phyloP scores from a whole-genome alignment of 495 filamentous ascomycete species.

The Aspergillus ellipticus region DNA sequence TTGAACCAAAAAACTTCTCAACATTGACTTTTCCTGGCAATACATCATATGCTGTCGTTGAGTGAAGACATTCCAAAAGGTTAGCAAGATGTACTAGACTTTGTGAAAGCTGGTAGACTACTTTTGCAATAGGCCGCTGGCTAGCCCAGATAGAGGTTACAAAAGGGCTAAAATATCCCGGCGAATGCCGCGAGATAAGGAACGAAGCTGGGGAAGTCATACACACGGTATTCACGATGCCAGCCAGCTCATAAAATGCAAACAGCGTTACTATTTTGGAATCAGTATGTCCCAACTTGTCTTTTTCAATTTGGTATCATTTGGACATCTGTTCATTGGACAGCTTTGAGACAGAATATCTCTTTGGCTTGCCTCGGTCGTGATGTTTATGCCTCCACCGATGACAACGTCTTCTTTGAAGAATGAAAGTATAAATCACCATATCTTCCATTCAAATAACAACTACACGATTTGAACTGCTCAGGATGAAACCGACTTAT shows the following conservation, averaged over 20 bases:
- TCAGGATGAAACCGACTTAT: constrained; percentile 13
- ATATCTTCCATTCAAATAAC: constrained; percentile 9
- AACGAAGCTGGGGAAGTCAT: neutral
- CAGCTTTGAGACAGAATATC: too few relatives aligned
- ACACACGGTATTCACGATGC: neutral
- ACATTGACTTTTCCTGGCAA: neutral
- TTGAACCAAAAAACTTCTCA: neutral
- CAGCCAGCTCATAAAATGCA: neutral
- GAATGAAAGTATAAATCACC: constrained; percentile 3
- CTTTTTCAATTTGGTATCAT: too few relatives aligned
- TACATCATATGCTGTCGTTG: neutral
- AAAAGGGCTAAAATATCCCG: neutral
- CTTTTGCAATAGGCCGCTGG: neutral
- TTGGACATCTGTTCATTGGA: too few relatives aligned
- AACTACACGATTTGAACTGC: constrained; percentile 17
- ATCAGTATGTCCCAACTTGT: too few relatives aligned
- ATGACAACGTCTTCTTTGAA: too few relatives aligned
- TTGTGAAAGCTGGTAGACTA: neutral
- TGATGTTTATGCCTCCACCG: too few relatives aligned
- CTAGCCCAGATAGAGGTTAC: neutral
- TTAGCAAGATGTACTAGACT: neutral
- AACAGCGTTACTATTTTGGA: neutral
- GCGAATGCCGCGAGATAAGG: neutral
- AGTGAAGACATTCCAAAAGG: neutral
- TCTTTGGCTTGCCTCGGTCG: too few relatives aligned